These are phyloP conservation scores for Globisporangium recalcitrans DNA, from an alignment of 352 stramenopile genomes.

Conservation along the genomic window DNA sequence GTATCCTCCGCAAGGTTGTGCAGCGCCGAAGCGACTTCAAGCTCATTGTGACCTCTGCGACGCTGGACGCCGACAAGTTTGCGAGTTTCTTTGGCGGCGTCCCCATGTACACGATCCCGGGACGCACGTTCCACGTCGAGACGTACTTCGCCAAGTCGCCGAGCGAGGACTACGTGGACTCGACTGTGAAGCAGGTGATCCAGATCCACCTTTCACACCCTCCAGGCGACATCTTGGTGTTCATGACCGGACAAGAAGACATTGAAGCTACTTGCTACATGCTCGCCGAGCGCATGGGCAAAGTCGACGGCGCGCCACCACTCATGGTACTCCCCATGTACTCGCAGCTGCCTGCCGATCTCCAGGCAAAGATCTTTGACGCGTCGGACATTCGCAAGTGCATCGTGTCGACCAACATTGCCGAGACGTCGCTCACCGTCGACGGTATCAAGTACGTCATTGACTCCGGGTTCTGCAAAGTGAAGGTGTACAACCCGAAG, in stretches of 20 bases:
- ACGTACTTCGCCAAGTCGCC: slow-evolving; percentile 91
- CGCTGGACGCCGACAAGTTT: slow-evolving; percentile 97
- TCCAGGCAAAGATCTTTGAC: slow-evolving; percentile 98
- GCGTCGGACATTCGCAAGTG: slow-evolving; percentile 93
- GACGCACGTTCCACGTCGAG: slow-evolving; percentile 81
- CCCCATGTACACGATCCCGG: slow-evolving; percentile 96
- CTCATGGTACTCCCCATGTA: slow-evolving; percentile 99
- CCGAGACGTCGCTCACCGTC: slow-evolving; percentile 94
- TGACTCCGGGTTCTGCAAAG: slow-evolving; percentile 97
- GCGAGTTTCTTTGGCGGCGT: slow-evolving; percentile 96
- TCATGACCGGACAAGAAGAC: slow-evolving; percentile 99
- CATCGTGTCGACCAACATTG: slow-evolving; percentile 98
- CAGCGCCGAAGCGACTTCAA: slow-evolving; percentile 88
- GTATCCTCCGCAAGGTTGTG: slow-evolving; percentile 90
- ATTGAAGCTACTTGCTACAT: slow-evolving; percentile 96
- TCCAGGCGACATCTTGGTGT: slow-evolving; percentile 97
- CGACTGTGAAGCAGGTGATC: slow-evolving; percentile 96
- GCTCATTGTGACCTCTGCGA: slow-evolving; percentile 93
- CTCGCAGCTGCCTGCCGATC: slow-evolving; percentile 95
- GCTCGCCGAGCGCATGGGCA: slow-evolving; percentile 93
- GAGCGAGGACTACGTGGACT: slow-evolving; percentile 97
- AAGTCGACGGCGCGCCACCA: slow-evolving; percentile 89
- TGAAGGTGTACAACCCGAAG: slow-evolving; percentile 99
- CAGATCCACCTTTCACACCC: slow-evolving; percentile 97
- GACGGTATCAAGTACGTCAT: slow-evolving; percentile 99